Evolutionary conservation across 345 rosid species (phyloP).

Genomic region (Trapa incisa): DNA sequence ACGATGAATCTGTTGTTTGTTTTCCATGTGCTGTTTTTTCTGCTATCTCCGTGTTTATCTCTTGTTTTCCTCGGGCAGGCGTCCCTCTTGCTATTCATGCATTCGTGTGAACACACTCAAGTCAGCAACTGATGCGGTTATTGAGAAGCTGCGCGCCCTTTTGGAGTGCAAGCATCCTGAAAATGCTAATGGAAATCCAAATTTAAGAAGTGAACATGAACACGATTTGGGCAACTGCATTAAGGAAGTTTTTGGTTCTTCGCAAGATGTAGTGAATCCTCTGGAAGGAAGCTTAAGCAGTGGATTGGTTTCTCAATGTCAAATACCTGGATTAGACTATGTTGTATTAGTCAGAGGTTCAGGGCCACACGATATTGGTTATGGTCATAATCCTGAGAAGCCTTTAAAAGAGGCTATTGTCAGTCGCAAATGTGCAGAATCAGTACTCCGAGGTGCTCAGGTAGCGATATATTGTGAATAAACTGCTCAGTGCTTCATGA

Average conservation of each 20-base stretch:
- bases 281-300: conserved; percentile 11
- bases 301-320: conserved; percentile 38
- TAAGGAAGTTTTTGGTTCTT: conserved; percentile 5
- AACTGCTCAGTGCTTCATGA: neutral
- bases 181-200: conserved; percentile 13
- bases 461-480: conserved; percentile 17
- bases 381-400: conserved; percentile 31
- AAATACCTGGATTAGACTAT: conserved; percentile 69
- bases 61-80: conserved; percentile 27
- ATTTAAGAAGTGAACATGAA: conserved; percentile 12
- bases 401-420: conserved; percentile 90
- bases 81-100: conserved; percentile 78
- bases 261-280: conserved; percentile 3
- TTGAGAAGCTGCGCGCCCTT: conserved; percentile 46
- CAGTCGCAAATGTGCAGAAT: conserved; percentile 95
- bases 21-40: neutral
- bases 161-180: conserved; percentile 21
- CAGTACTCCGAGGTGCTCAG: conserved; percentile 99
- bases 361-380: conserved; percentile 67
- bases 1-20: neutral
- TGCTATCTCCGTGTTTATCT: neutral
- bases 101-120: conserved; percentile 72
- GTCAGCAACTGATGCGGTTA: conserved; percentile 53
- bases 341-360: conserved; percentile 79
- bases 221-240: neutral